Conservation (phyloP, 1,284 basidiomycete genomes). For the Serendipita sp. region DNA sequence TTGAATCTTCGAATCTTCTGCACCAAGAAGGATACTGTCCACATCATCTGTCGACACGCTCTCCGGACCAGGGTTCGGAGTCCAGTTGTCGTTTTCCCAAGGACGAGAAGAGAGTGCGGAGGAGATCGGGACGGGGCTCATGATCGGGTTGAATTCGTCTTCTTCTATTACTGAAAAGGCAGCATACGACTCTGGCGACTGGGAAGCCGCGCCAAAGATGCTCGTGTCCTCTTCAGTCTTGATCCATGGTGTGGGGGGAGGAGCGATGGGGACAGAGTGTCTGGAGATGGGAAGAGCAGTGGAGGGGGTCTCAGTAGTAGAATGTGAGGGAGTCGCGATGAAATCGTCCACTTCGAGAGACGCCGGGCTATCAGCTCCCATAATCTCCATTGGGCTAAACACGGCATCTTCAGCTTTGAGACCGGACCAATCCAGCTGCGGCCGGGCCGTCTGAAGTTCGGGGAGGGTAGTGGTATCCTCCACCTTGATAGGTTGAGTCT, state of each 20-base stretch:
- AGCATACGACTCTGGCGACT: background rate
- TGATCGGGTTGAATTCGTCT: background rate
- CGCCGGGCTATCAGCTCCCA: background rate
- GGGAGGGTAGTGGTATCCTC: background rate
- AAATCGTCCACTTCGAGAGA: background rate
- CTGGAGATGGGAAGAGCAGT: background rate
- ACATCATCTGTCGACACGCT: background rate
- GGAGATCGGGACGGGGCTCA: background rate
- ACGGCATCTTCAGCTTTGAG: background rate
- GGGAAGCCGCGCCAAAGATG: background rate
- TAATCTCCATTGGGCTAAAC: background rate
- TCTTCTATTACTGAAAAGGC: background rate
- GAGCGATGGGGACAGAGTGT: background rate
- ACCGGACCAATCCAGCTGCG: background rate
- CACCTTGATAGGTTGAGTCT: background rate
- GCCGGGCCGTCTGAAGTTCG: background rate
- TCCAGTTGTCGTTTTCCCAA: background rate
- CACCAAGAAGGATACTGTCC: background rate
- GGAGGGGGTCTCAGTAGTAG: background rate
- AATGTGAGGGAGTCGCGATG: background rate
- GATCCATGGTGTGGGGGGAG: slow-evolving; percentile 1
- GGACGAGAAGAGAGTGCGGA: background rate
- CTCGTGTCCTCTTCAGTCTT: background rate
- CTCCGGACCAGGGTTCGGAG: background rate
- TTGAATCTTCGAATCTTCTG: background rate